Evolutionary conservation across 2,329 filamentous ascomycete genomes (phyloP).

Genomic region (Geosmithia morbida): DNA sequence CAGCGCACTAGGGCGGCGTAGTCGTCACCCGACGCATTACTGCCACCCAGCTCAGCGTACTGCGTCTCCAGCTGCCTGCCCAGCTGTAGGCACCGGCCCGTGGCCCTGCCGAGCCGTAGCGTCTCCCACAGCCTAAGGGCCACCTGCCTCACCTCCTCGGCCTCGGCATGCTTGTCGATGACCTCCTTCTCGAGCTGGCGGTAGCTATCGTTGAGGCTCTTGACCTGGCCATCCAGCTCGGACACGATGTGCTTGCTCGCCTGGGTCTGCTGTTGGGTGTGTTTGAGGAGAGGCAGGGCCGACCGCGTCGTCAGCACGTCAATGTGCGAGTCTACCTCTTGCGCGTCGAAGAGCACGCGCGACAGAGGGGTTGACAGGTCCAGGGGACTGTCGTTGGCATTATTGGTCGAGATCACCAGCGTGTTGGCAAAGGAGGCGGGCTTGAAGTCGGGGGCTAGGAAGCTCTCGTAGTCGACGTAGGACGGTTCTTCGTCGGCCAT

Average conservation of each 20-base stretch:
- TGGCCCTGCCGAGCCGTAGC: constrained; percentile 59
- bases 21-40: constrained; percentile 33
- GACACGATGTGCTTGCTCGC: constrained; percentile 59
- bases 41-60: constrained; percentile 45
- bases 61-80: constrained; percentile 82
- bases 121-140: constrained; percentile 71
- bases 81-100: constrained; percentile 65
- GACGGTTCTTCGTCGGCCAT: constrained; percentile 40
- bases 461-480: constrained; percentile 93
- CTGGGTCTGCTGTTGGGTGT: constrained; percentile 62
- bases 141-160: constrained; percentile 66
- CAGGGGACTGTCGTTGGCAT: constrained; percentile 74
- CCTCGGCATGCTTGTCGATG: constrained; percentile 68
- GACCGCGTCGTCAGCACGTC: constrained; percentile 76
- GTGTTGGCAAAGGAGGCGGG: constrained; percentile 74
- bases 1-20: constrained; percentile 71
- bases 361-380: constrained; percentile 92
- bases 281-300: constrained; percentile 63
- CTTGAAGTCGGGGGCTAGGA: constrained; percentile 72
- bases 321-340: constrained; percentile 94
- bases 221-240: constrained; percentile 68
- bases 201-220: constrained; percentile 72
- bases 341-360: constrained; percentile 86
- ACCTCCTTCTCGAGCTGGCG: constrained; percentile 77
- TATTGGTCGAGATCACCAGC: constrained; percentile 82